Base-by-base conservation (phyloP, 345 rosid species). In the Stellera chamaejasme region DNA sequence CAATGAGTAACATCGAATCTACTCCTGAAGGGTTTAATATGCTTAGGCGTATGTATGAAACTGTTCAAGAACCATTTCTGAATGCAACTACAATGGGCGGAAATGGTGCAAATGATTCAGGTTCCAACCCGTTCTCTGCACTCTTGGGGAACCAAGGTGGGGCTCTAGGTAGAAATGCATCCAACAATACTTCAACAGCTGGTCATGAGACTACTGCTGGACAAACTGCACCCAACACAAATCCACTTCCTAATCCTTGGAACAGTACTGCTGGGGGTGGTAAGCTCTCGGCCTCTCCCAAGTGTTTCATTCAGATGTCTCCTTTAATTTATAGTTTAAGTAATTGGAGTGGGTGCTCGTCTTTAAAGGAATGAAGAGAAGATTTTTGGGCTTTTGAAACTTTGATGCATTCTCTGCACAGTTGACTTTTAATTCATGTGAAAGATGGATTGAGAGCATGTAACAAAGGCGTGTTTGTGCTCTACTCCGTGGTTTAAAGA, bases 211-310 rank as follows among this genome's bases (percentile, higher is more conserved):
- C 78, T 0, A 66, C 76, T 39, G 51, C 79, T 45, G 87, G 75
- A 12, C 74, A 79, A 45, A 55, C 87, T 65, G 75, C 74, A 58
- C 97, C 95, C 42, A 89, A 89, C 59, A 69, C 85, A 14, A 83
- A 85, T 56, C 97, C 95, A 10, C 89, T 88, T 66, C 94, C 96
- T 32, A 88, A 88, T 45, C 96, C 96, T 27, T 88, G 96, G 96
- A 72, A 73, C 65, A 72, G 63, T 49, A 56, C 81, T 0, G 75
- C 67, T 65, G 82, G 75, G 70, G 73, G 75, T 59, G 82, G 84
- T 76, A 67, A 73, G 66, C 45, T 61, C 39, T 48, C 66, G 36
- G 9, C 46, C 42, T 54, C n/a, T 50, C 25, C 45, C 7, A 7
- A 7, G 10, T 16, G 50, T 43, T 48, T 27, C 3, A 13, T 45